Evolutionary conservation across 139 green algal species (phyloP).

Genomic region (Mesotaenium endlicherianum): DNA sequence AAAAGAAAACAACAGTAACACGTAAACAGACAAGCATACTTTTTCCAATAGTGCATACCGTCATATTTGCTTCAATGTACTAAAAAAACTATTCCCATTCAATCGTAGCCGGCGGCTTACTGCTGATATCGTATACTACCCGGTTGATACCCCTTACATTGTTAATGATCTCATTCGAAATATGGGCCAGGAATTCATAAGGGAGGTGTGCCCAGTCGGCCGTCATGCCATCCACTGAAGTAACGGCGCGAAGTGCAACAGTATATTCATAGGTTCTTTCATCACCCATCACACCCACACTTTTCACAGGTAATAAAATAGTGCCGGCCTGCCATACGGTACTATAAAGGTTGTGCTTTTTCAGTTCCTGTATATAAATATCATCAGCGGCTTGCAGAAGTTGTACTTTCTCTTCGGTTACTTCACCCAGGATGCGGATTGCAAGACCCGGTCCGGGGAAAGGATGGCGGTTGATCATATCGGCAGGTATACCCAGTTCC

Average conservation of each 20-base stretch:
- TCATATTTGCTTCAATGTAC: neutral
- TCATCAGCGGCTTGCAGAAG: too few species aligned
- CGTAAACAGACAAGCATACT: too few species aligned
- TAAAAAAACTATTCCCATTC: constrained; percentile 85
- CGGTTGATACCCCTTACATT: constrained; percentile 81
- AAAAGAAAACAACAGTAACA: too few species aligned
- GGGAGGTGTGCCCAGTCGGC: constrained; percentile 57
- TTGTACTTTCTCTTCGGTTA: too few species aligned
- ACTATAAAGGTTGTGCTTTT: too few species aligned
- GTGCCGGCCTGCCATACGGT: too few species aligned
- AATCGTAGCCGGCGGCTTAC: constrained; percentile 94
- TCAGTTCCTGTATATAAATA: too few species aligned
- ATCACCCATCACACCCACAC: too few species aligned
- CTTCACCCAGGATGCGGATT: constrained; percentile 92
- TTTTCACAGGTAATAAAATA: too few species aligned
- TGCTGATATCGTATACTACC: constrained; percentile 96
- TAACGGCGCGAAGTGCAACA: constrained; percentile 72
- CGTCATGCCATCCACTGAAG: constrained; percentile 88
- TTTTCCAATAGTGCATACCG: neutral
- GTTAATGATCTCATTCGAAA: constrained; percentile 91
- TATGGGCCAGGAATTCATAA: constrained; percentile 76
- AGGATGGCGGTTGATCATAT: constrained; percentile 92
- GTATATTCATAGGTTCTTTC: constrained; percentile 85
- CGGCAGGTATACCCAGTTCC: constrained; percentile 66
- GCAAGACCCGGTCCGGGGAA: constrained; percentile 95